Base-by-base conservation (phyloP, 2,329 filamentous ascomycete species). In the Hyphodiscus sp. region DNA sequence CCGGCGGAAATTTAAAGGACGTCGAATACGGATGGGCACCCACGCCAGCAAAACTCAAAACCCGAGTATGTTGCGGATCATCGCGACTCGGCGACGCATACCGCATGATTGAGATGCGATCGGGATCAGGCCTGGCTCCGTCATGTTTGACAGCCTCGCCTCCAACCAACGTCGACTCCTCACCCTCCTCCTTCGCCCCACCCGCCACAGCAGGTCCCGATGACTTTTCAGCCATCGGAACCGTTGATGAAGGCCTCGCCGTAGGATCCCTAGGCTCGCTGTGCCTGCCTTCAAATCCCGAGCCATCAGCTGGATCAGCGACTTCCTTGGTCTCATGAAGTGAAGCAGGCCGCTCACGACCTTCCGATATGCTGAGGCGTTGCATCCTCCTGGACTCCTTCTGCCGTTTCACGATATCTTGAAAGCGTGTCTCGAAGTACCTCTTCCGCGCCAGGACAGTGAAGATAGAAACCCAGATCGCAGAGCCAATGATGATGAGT, bases 401-500 rank as follows among this genome's bases (percentile, higher is more conserved):
- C 54, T 74, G 68, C 46, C 68, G 66, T 58, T 73, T 66, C 1
- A 77, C 76, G 52, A 86, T 74, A 44, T 74, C 69, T 52, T 77
- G 70, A 55, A 87, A 82, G 19, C 80, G 77, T 53, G 71, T 74
- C 66, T 86, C 79, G 59, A 89, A 89, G 11, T 80, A 81, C 54
- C 74, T 71, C 61, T 78, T 81, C 41, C 85, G 74, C 8, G 83
- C 76, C 46, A 78, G 69, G 2, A 89, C 77, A 2, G 86, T 85
- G 58, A 79, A 81, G 33, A 80, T 78, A 1, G 80, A 85, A 1
- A 89, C 81, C 64, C 83, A 81, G n/a, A 88, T 80, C 13, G 80
- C 74, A 51, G 82, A 83, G 1, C 86, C 86, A 7, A 86, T 65
- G 45, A 88, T 72, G 56, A 89, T 84, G 43, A 87, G 71, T 2